Evolutionary conservation across 257 asterid genomes (phyloP), one percentile per base, ranked within the genome.

Genomic region (Przewalskia tangutica): DNA sequence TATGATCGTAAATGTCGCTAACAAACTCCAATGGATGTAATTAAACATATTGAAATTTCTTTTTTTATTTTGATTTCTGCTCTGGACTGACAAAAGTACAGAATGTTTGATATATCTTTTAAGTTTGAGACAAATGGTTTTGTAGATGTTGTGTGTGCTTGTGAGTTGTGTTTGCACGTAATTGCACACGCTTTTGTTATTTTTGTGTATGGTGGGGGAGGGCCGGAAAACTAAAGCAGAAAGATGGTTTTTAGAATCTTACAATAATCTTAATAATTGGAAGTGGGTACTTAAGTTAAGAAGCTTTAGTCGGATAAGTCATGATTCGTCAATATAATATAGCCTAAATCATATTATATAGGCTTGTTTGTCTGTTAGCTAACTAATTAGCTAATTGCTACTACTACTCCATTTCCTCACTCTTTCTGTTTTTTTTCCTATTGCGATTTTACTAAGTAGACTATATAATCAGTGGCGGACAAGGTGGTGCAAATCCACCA

Each of bases 11-110:
- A 27, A 27, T 42, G 85, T 60, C 53, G 77, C 88, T 40, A 88
- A 76, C 85, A 85, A 87, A 81, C 79, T 82, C 88, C 83, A 85
- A 46, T 6, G 11, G 7, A 7, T 73, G 20, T 11, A 17, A 67
- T 13, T 42, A 79, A 75, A 48, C 70, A 77, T 63, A 46, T 84
- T 81, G 81, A 83, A 56, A 10, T 16, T 60, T 79, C 50, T 81
- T 63, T 42, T 58, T 20, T 55, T 8, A 10, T 10, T n/a, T 17
- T 6, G 9, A 7, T 48, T 48, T 48, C 53, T 48, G 53, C 53
- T 48, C 13, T 48, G 2, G 6, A 48, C 53, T 48, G 77, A 46
- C 27, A 67, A 34, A 65, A 34, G 18, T 67, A 40, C 13, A 67
- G 77, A 68, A 73, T 7, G 38, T 73, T 63, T 63, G 40, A 8